A percentile compares a stretch with the other conserved stretches of the same genome.
Evolutionary conservation across 2,329 filamentous ascomycete genomes (phyloP).

Genomic region (Pseudopithomyces chartarum): DNA sequence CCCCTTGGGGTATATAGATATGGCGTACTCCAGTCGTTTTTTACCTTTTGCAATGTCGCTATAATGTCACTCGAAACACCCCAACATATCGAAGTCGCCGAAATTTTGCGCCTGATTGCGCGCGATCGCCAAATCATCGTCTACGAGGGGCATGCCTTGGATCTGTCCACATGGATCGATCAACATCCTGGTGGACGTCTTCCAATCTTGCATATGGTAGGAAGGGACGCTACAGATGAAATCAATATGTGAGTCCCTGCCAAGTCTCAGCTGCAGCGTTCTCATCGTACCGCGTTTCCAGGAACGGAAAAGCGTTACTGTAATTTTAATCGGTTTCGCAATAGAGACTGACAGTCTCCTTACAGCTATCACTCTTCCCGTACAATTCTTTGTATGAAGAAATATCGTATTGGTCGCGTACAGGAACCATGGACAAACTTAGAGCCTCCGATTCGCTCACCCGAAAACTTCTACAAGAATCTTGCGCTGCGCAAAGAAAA

Average conservation of each 20-base stretch:
- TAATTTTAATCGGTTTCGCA: slow-evolving; percentile 16
- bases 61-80: slow-evolving; percentile 24
- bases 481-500: slow-evolving; percentile 18
- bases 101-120: slow-evolving; percentile 59
- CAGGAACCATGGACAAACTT: slow-evolving; percentile 62
- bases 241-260: slow-evolving; percentile 58
- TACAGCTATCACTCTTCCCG: slow-evolving; percentile 62
- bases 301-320: slow-evolving; percentile 11
- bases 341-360: slow-evolving; percentile 22
- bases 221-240: slow-evolving; percentile 63
- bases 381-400: slow-evolving; percentile 62
- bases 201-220: slow-evolving; percentile 66
- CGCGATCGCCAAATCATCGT: slow-evolving; percentile 62
- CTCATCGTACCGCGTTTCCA: slow-evolving; percentile 9
- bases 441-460: slow-evolving; percentile 63
- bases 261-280: slow-evolving; percentile 7
- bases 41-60: background rate
- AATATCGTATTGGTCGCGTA: slow-evolving; percentile 64
- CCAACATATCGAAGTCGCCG: slow-evolving; percentile 49
- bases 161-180: slow-evolving; percentile 63
- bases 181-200: slow-evolving; percentile 64
- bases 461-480: slow-evolving; percentile 46
- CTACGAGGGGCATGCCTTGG: slow-evolving; percentile 59
- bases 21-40: background rate
- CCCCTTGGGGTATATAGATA: background rate